Evolutionary conservation across 2,329 filamentous ascomycete species (phyloP), one percentile per base, ranked within the genome.

Genomic region (Pleomassaria siparia): DNA sequence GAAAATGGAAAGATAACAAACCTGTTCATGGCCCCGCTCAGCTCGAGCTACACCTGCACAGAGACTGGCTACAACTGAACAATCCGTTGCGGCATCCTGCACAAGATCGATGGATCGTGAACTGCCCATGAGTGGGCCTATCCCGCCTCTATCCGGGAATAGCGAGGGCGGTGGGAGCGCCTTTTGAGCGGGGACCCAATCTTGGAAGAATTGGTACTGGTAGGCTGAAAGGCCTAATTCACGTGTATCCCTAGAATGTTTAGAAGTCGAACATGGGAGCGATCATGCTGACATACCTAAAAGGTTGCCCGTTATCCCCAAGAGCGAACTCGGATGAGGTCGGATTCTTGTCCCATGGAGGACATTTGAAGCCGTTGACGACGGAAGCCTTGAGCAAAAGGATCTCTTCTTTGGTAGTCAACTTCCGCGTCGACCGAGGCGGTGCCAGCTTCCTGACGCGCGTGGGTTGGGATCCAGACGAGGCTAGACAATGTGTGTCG

Each of bases 21-120:
- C 88, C 68, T 85, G 84, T 29, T 80, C 78, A 68, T 87, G 80
- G 2, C 86, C 87, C 15, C 84, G 84, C 51, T 85, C 80, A 8
- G 85, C 79, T 54, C 89, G 81, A 32, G 85, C 85, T 50, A 87
- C 85, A 20, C 83, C 86, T 21, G 91, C 91, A 66, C 91, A 96
- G 5, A 99, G 79, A 67, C 94, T 96, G 13, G 94, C 94, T 22
- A 99, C 92, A 3, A 99, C 92, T 1, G 94, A 97, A 66, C 94
- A 99, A 69, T 99, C 94, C 0, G 92, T 95, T 4, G 92, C 91
- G 49, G 95, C 85, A 70, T 99, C 94, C 71, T 99, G 94, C 2
- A 96, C 91, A 7, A 99, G 80, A 70, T 99, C 92, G 51, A 88
- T 84, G 12, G 81, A 78, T 8, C 77, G 72, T 6, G 73, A 71